Percentiles rank a stretch among this genome's conserved stretches.
Conservation (phyloP, 345 rosid species). For the Citrus reticulata region DNA sequence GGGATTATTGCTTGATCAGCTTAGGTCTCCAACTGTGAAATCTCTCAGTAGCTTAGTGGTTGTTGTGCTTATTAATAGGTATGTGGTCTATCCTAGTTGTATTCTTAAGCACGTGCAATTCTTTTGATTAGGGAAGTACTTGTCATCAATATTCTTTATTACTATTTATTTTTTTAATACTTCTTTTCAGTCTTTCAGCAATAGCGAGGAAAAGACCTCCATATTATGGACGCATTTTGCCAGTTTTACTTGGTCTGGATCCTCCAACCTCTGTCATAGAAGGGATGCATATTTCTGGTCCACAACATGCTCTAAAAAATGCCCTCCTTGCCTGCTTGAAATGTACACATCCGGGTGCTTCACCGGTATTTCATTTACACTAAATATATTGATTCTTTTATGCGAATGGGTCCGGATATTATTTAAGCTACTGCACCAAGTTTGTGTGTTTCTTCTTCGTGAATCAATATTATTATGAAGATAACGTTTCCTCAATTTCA, state of each 20-base stretch:
- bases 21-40: slow-evolving; percentile 76
- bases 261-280: slow-evolving; percentile 54
- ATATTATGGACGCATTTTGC: slow-evolving; percentile 84
- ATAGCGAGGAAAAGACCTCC: slow-evolving; percentile 88
- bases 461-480: neutral
- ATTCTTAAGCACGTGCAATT: neutral
- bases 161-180: slow-evolving; percentile 15
- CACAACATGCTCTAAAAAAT: slow-evolving; percentile 64
- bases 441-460: neutral
- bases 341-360: slow-evolving; percentile 88
- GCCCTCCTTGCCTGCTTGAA: slow-evolving; percentile 72
- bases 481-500: neutral
- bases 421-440: neutral
- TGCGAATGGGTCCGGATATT: neutral
- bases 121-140: neutral
- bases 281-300: slow-evolving; percentile 60
- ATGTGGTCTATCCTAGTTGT: slow-evolving; percentile 13
- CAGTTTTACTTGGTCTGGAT: slow-evolving; percentile 89
- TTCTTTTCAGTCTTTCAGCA: slow-evolving; percentile 63
- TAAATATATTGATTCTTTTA: neutral
- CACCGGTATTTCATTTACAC: slow-evolving; percentile 65
- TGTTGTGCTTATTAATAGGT: slow-evolving; percentile 78
- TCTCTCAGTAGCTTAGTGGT: slow-evolving; percentile 62
- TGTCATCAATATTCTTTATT: neutral
- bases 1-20: slow-evolving; percentile 89